phyloP scores from a whole-genome alignment of 331 rosid species.

The Quercus lobata region DNA sequence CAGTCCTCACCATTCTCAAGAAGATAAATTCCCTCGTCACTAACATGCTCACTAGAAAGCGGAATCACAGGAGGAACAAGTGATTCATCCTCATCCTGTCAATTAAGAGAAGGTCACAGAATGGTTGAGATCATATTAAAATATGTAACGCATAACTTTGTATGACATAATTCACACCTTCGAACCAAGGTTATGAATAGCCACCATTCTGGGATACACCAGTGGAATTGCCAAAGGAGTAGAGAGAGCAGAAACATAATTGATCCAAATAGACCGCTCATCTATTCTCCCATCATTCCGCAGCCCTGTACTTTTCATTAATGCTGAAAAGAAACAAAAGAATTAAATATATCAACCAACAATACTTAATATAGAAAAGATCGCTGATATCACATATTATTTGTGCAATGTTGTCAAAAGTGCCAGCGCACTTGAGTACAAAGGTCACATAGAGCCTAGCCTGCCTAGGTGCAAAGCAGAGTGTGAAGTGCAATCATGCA shows the following conservation, averaged over 20 bases:
- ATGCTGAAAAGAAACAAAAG: conserved; percentile 53
- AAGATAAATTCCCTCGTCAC: conserved; percentile 80
- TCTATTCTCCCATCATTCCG: conserved; percentile 81
- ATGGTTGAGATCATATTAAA: conserved; percentile 15
- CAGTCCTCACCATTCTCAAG: conserved; percentile 97
- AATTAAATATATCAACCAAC: conserved; percentile 14
- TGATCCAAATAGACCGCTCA: conserved; percentile 91
- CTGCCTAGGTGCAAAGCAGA: too few relatives aligned
- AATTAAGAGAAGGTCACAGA: conserved; percentile 12
- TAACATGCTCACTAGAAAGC: conserved; percentile 83
- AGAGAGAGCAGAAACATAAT: conserved; percentile 74
- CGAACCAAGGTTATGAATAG: conserved; percentile 71
- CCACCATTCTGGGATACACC: conserved; percentile 93
- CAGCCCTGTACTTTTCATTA: conserved; percentile 79
- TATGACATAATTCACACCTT: conserved; percentile 38
- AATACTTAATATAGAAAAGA: neutral
- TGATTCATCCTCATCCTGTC: conserved; percentile 67
- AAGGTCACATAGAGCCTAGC: too few relatives aligned
- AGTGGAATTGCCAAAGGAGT: conserved; percentile 83
- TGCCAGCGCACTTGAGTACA: too few relatives aligned
- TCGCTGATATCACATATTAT: neutral
- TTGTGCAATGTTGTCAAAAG: too few relatives aligned
- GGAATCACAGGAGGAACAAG: conserved; percentile 76
- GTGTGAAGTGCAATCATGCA: too few relatives aligned
- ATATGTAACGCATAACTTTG: neutral